Evolutionary conservation across 208 protist species (phyloP).

Genomic region (Lotmaria passim): DNA sequence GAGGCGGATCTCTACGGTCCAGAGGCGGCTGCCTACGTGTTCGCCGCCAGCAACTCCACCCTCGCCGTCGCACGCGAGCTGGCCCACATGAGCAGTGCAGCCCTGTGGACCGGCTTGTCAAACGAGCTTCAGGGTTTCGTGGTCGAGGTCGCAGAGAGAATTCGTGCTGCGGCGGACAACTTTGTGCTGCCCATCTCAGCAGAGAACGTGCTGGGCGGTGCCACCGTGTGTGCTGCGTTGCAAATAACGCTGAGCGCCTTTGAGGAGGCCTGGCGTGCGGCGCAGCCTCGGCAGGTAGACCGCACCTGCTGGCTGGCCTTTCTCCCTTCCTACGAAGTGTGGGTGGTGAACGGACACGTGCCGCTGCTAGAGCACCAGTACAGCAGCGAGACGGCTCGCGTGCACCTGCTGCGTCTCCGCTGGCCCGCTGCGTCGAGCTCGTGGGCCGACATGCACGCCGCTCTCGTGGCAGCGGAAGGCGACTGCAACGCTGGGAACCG

Average conservation of each 20-base stretch:
- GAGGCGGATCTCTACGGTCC: constrained; percentile 42
- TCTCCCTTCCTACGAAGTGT: constrained; percentile 42
- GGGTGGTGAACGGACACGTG: constrained; percentile 83
- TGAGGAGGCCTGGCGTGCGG: constrained; percentile 39
- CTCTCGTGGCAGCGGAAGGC: constrained; percentile 1
- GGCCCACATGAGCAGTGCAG: constrained; percentile 17
- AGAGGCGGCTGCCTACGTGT: constrained; percentile 35
- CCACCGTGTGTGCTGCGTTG: constrained; percentile 34
- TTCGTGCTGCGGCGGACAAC: constrained; percentile 14
- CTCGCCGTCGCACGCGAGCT: constrained; percentile 32
- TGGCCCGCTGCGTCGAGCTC: constrained; percentile 18
- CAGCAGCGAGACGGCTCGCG: constrained; percentile 32
- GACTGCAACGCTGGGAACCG: background rate
- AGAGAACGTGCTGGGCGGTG: constrained; percentile 49
- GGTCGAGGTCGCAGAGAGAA: constrained; percentile 28
- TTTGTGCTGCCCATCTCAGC: constrained; percentile 24
- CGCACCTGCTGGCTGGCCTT: constrained; percentile 52
- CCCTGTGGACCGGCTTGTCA: constrained; percentile 26
- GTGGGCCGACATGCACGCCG: constrained; percentile 28
- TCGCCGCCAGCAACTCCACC: constrained; percentile 20
- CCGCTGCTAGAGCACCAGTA: constrained; percentile 56
- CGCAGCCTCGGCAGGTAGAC: constrained; percentile 40
- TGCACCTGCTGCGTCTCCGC: constrained; percentile 38
- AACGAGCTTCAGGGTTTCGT: constrained; percentile 13
- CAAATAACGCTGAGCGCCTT: constrained; percentile 43